Percentiles rank a stretch among this genome's conserved stretches.
Evolutionary conservation across 1,139 yeast species (phyloP).

Genomic region (Hyphopichia pseudoburtonii): DNA sequence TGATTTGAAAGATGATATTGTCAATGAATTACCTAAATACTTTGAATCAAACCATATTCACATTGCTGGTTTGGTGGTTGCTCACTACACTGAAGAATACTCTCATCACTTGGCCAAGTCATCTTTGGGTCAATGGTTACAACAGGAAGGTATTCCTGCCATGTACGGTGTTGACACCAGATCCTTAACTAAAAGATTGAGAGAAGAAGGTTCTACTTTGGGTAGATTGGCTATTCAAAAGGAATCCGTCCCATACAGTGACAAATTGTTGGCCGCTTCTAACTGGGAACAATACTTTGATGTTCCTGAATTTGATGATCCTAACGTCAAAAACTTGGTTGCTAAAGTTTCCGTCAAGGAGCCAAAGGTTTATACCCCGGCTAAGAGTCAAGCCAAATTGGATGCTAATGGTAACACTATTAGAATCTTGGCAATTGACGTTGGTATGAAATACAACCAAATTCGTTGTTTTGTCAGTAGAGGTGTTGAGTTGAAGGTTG

Average conservation of each 20-base stretch:
- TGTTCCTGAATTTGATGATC: conserved; percentile 88
- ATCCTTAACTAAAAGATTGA: conserved; percentile 86
- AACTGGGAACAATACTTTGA: conserved; percentile 66
- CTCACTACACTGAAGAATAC: conserved; percentile 94
- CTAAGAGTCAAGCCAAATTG: conserved; percentile 48
- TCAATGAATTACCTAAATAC: conserved; percentile 80
- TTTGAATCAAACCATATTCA: conserved; percentile 92
- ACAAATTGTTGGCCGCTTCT: conserved; percentile 20
- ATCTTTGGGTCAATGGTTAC: conserved; percentile 91
- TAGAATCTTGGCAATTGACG: conserved; percentile 89
- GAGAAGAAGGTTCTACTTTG: conserved; percentile 89
- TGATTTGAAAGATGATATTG: conserved; percentile 67
- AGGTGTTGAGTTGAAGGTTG: conserved; percentile 94
- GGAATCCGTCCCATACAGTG: conserved; percentile 36
- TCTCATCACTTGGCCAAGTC: conserved; percentile 93
- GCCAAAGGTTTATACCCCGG: conserved; percentile 74
- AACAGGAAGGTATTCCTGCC: conserved; percentile 90
- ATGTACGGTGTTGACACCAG: conserved; percentile 98
- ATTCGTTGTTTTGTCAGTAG: conserved; percentile 94
- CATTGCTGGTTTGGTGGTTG: conserved; percentile 95
- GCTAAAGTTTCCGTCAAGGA: conserved; percentile 81
- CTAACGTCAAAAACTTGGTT: conserved; percentile 87
- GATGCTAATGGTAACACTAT: conserved; percentile 73
- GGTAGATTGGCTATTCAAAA: conserved; percentile 78
- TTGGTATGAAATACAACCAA: conserved; percentile 97